Evolutionary conservation across 208 protist genomes (phyloP).

Genomic region (Wallacemonas rigidus): DNA sequence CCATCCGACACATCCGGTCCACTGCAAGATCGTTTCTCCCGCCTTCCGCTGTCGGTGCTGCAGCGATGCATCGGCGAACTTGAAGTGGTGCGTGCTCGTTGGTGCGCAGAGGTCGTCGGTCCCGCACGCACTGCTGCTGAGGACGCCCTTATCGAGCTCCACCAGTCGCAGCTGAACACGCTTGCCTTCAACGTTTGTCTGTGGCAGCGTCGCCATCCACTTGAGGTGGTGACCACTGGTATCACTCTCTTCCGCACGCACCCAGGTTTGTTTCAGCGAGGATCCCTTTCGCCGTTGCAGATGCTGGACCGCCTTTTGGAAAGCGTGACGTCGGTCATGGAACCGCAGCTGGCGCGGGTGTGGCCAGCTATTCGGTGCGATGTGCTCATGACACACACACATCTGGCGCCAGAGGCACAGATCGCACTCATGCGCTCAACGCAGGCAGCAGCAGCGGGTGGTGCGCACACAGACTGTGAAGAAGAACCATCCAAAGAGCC

Average conservation of each 20-base stretch:
- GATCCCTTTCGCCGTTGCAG: constrained; percentile 10
- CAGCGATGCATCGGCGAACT: constrained; percentile 22
- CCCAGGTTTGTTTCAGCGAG: constrained; percentile 11
- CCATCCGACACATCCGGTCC: neutral
- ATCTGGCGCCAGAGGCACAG: constrained; percentile 40
- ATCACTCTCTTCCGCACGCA: constrained; percentile 39
- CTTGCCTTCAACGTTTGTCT: constrained; percentile 62
- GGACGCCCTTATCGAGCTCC: constrained; percentile 8
- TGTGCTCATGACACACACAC: constrained; percentile 70
- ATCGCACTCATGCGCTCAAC: constrained; percentile 41
- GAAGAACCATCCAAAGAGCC: constrained; percentile 16
- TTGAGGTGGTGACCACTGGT: constrained; percentile 41
- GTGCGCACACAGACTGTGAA: neutral
- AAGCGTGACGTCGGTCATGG: constrained; percentile 30
- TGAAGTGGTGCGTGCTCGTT: constrained; percentile 17
- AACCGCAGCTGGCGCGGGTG: constrained; percentile 29
- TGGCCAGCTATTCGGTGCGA: constrained; percentile 66
- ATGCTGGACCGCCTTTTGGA: constrained; percentile 55
- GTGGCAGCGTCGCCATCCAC: constrained; percentile 77
- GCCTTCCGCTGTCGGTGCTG: constrained; percentile 28
- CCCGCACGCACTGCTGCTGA: constrained; percentile 12
- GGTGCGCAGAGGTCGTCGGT: constrained; percentile 22
- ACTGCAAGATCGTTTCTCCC: constrained; percentile 18
- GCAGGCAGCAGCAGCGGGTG: neutral
- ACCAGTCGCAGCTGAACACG: constrained; percentile 24